phyloP scores from a whole-genome alignment of 164 flowering plant genomes.

The Taxillus chinensis region DNA sequence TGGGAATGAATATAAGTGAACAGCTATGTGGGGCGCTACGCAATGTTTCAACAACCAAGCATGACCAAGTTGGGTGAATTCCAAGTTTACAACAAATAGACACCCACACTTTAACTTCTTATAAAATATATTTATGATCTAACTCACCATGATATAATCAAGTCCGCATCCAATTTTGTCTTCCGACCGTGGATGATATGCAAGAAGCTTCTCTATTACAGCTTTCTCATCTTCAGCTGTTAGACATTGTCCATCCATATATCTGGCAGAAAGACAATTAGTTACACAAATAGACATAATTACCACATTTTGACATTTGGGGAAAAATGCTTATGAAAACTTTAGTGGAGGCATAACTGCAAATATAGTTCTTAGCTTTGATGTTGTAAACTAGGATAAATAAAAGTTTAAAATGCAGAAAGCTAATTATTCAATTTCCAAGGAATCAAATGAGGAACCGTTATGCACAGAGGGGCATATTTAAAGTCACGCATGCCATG shows the following conservation, averaged over 20 bases:
- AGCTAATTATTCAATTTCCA: too few species aligned
- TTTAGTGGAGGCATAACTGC: not conserved
- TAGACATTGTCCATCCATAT: conserved; percentile 65
- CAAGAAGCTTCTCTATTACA: conserved; percentile 70
- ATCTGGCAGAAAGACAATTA: conserved; percentile 33
- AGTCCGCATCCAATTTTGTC: conserved; percentile 93
- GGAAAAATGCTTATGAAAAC: not conserved
- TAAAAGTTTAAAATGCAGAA: not conserved
- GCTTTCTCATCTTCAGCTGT: conserved; percentile 60
- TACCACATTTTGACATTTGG: not conserved
- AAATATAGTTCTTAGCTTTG: not conserved
- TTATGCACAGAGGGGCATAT: too few species aligned
- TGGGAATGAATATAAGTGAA: too few species aligned
- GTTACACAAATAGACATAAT: conserved; percentile 5
- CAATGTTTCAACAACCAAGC: too few species aligned
- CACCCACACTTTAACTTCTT: too few species aligned
- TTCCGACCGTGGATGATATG: conserved; percentile 72
- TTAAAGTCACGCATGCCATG: too few species aligned
- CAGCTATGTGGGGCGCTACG: too few species aligned
- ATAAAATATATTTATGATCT: not conserved
- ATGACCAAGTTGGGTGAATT: too few species aligned
- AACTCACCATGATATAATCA: conserved; percentile 64
- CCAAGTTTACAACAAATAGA: too few species aligned
- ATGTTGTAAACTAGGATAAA: not conserved
- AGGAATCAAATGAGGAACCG: too few species aligned